These are phyloP conservation scores for Picea abies DNA, from an alignment of 83 land plant species.

Conservation along the genomic window DNA sequence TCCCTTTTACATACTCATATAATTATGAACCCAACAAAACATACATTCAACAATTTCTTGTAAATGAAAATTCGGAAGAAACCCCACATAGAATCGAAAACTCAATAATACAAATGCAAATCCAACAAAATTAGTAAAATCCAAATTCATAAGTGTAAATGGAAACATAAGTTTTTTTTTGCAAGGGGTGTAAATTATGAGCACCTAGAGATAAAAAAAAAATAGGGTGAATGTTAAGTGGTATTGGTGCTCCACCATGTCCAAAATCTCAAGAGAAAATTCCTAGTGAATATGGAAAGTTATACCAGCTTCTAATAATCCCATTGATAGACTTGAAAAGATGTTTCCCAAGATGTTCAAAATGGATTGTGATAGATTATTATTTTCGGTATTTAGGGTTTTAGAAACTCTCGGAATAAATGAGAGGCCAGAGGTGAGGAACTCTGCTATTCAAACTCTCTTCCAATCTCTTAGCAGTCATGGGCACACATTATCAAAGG, in stretches of 20 bases:
- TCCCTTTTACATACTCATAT: no score
- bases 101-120: no score
- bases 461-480: constrained; percentile 96
- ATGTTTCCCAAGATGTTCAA: neutral
- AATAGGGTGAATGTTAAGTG: neutral
- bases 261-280: neutral
- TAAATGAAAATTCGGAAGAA: no score
- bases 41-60: no score
- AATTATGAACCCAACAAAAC: no score
- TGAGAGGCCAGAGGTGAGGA: constrained; percentile 98
- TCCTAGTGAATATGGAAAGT: constrained; percentile 8
- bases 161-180: no score
- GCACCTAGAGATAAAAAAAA: no score
- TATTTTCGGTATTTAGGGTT: constrained; percentile 80
- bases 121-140: no score
- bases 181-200: no score
- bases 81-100: no score
- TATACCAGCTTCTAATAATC: neutral
- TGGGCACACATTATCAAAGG: constrained; percentile 83
- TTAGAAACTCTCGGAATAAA: constrained; percentile 84
- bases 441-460: constrained; percentile 87
- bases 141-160: no score
- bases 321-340: neutral
- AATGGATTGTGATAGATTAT: constrained; percentile 62
- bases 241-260: neutral